Evolutionary conservation across 495 filamentous ascomycete species (phyloP), one percentile per base, ranked within the genome.

Genomic region (Neurospora cerealis): DNA sequence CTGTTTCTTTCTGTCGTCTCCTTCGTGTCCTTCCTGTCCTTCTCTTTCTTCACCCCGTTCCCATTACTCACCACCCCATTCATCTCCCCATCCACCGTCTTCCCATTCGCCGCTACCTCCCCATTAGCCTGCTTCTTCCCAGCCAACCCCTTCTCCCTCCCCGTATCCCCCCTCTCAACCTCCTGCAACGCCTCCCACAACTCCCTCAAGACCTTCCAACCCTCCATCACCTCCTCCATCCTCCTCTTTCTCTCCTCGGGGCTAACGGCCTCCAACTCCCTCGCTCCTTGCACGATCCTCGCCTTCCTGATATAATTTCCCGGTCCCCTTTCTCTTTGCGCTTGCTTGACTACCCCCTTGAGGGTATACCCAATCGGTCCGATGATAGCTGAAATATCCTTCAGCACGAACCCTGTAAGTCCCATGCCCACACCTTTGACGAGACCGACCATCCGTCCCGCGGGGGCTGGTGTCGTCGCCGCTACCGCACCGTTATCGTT

Each of bases 401-500:
- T 94, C 3, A 94, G 83, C 6, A 93, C 86, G 34, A 94, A 87
- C 0, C 93, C 91, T 3, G 91, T 89, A 1, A 93, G 76, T 2
- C 93, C 93, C 84, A 92, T 94, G 1, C 90, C 92, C 2, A 94
- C 78, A 4, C 93, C 93, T 73, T 86, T 87, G 1, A 89, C 78
- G 41, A 89, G 87, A 0, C 93, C 93, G 4, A 87, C 76, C 0
- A 88, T 76, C 3, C 88, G 85, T 2, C 89, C 83, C 13, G 86
- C 80, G 38, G 86, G 86, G 4, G 87, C 90, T 66, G 54, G 54
- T 32, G 54, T 8, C 32, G 24, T 8, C 7, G 13, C 19, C 7
- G 13, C 19, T 21, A n/a, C 44, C 19, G 44, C 9, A 48, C 8
- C 44, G 44, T 21, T 48, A 21, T n/a, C 44, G n/a, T 10, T 48